Conservation (phyloP, 129 eudicot genomes). For the Flaveria ramosissima region DNA sequence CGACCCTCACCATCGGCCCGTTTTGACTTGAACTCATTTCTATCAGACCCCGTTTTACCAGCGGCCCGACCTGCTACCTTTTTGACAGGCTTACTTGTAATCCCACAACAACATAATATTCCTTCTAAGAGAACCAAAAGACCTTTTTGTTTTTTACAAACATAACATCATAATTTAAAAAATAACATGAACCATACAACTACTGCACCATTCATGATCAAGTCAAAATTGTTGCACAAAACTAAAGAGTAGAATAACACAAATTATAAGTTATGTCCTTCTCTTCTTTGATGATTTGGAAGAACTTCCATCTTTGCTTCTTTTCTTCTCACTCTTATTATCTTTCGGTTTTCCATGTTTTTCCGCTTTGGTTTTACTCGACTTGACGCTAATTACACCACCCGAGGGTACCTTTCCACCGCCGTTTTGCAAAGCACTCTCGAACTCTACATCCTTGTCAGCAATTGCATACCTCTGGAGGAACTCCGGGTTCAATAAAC, state of each 20-base stretch:
- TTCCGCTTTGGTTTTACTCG: slow-evolving; percentile 45
- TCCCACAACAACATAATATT: neutral
- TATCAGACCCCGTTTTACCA: no score
- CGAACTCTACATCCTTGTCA: slow-evolving; percentile 75
- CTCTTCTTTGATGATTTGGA: slow-evolving; percentile 77
- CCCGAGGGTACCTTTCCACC: slow-evolving; percentile 59
- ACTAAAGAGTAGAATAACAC: neutral
- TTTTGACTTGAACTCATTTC: neutral
- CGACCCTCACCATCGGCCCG: neutral
- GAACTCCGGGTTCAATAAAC: slow-evolving; percentile 57
- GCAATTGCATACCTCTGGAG: slow-evolving; percentile 75
- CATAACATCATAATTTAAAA: neutral
- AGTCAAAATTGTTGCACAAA: slow-evolving; percentile 23
- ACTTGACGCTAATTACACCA: slow-evolving; percentile 75
- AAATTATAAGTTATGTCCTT: slow-evolving; percentile 30
- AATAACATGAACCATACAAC: neutral
- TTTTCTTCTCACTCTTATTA: slow-evolving; percentile 48
- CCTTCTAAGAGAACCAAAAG: neutral
- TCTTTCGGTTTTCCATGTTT: slow-evolving; percentile 46
- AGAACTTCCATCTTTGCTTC: slow-evolving; percentile 51
- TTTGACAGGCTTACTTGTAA: no score
- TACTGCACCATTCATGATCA: slow-evolving; percentile 10
- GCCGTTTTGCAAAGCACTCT: slow-evolving; percentile 66
- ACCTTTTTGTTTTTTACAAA: neutral
- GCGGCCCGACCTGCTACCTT: no score